Base-by-base conservation (phyloP, 345 rosid species). In the Microcos paniculata region DNA sequence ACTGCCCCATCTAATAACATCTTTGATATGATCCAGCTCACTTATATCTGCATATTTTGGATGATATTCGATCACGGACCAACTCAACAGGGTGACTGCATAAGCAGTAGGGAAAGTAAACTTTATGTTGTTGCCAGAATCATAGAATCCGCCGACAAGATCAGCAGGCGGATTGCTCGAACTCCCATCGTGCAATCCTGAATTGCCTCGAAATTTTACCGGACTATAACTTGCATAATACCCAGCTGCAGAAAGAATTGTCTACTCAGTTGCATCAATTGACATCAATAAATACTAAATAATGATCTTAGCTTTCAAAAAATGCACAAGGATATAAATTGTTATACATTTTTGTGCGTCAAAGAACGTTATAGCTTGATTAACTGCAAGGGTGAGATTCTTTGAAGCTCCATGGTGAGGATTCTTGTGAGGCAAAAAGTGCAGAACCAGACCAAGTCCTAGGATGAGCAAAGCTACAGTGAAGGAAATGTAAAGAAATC, bases 41-140 rank as follows among this genome's bases (percentile, higher is more conserved):
- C 85, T 87, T 15, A 85, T 80, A 59, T 77, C 82, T 1, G 76
- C 85, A 72, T 85, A 90, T 68, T 87, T 90, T 15, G 81, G 76
- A 62, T 87, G 87, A 67, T 90, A 90, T 70, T 90, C 90, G 4
- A 88, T 85, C 65, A 88, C 89, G 15, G 82, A 84, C 94, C 91
- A 90, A 69, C 94, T 88, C 85, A 90, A 78, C 40, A 88, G 76
- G 15, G 92, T 87, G 35, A 90, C 53, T 0, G 90, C 71, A 74
- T 85, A 90, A 59, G 94, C 89, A 19, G 88, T 80, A 15, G 92
- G 84, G 83, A 88, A 90, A 71, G 85, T 88, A 75, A 90, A 86
- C 81, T 88, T 90, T 6, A 83, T 80, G 35, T 87, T 88, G 72
- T 82, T 87, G 16, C 94, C 90, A 1, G 94, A 88, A 79, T 90